phyloP scores from a whole-genome alignment of 2,329 filamentous ascomycete species.

The Paraphoma chrysanthemicola region DNA sequence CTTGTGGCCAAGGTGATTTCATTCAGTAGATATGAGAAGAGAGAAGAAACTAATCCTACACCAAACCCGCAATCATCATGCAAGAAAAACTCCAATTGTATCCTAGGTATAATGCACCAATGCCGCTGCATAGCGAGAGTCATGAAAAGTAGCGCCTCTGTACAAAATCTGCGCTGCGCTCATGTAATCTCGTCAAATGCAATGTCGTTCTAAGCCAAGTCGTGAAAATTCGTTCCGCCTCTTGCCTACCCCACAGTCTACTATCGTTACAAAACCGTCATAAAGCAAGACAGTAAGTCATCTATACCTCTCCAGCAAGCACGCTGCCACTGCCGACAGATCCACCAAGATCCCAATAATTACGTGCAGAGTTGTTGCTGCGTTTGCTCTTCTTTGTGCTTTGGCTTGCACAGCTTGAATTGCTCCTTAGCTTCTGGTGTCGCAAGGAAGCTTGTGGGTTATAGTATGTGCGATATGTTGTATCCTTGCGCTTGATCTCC shows the following conservation, averaged over 20 bases:
- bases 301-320: constrained; percentile 37
- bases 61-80: not conserved
- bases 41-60: not conserved
- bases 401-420: constrained; percentile 82
- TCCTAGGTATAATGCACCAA: not conserved
- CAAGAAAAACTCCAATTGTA: not conserved
- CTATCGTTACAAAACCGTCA: not conserved
- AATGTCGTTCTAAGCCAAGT: not conserved
- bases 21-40: not conserved
- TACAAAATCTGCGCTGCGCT: not conserved
- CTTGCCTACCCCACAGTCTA: not conserved
- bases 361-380: constrained; percentile 75
- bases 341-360: constrained; percentile 92
- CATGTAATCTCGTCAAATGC: not conserved
- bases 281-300: not conserved
- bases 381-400: constrained; percentile 77
- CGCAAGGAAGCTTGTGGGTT: constrained; percentile 22
- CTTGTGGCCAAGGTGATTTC: too few relatives aligned
- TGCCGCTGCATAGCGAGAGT: not conserved
- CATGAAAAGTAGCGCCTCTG: not conserved
- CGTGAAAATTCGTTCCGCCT: not conserved
- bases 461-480: constrained; percentile 29
- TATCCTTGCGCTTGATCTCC: constrained; percentile 29
- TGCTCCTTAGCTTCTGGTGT: constrained; percentile 46
- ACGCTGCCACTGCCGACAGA: constrained; percentile 74